Conservation (phyloP, 2,329 filamentous ascomycete genomes). For the Gaeumannomyces sp. region DNA sequence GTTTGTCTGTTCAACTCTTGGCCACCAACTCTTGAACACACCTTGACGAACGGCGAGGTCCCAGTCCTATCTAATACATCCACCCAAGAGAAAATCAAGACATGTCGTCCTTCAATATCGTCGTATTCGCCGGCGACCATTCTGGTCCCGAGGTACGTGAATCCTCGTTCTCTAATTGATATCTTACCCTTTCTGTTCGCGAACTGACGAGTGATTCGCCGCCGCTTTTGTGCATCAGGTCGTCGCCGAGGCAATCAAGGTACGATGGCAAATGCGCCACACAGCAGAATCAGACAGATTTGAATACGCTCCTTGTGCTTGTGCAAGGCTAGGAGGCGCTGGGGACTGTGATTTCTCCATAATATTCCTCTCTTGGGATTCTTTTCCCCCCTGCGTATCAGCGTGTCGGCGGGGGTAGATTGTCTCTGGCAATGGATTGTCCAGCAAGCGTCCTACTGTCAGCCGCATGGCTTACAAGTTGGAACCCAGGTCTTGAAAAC, state of each 20-base stretch:
- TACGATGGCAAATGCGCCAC: conserved; percentile 30
- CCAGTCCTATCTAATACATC: no score
- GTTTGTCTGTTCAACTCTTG: no score
- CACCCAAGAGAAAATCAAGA: background rate
- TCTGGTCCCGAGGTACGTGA: conserved; percentile 72
- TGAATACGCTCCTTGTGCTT: background rate
- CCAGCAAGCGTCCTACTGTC: background rate
- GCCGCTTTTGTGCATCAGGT: conserved; percentile 47
- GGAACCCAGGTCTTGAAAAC: conserved; percentile 63
- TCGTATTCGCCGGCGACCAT: conserved; percentile 78
- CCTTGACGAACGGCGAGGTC: no score
- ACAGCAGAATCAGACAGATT: background rate
- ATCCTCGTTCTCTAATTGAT: background rate
- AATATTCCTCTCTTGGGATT: background rate
- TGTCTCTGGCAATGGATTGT: background rate
- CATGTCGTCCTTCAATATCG: conserved; percentile 70
- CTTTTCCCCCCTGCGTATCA: background rate
- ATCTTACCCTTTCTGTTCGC: background rate
- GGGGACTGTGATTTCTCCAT: background rate
- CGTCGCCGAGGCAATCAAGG: conserved; percentile 78
- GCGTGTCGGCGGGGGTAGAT: no score
- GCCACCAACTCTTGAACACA: no score
- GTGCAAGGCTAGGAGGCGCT: background rate
- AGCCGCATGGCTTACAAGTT: background rate
- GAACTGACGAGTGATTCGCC: conserved; percentile 13